These are phyloP conservation scores for Torulaspora franciscae DNA, from an alignment of 805 yeast species.

Conservation along the genomic window DNA sequence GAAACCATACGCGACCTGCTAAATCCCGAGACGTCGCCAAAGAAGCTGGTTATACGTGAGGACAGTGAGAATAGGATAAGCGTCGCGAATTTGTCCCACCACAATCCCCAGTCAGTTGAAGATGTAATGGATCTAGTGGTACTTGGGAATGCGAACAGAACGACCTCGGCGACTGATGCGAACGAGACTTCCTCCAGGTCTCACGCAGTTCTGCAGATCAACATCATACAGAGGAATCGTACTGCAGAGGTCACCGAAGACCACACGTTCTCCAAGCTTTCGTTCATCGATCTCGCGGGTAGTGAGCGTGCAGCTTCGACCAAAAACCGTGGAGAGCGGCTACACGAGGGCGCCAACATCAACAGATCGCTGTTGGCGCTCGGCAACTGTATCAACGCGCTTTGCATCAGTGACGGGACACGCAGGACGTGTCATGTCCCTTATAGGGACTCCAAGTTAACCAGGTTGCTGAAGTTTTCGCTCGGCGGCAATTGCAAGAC, in stretches of 20 bases:
- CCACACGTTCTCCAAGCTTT: constrained; percentile 72
- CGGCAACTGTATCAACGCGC: constrained; percentile 90
- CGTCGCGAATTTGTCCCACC: constrained; percentile 66
- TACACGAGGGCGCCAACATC: constrained; percentile 90
- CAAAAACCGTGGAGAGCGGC: constrained; percentile 70
- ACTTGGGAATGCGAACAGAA: constrained; percentile 67
- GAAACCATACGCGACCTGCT: constrained; percentile 81
- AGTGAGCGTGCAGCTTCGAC: constrained; percentile 93
- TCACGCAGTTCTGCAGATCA: constrained; percentile 86
- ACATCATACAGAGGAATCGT: constrained; percentile 51
- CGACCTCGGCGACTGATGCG: constrained; percentile 85
- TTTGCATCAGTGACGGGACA: constrained; percentile 63
- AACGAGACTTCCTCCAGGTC: constrained; percentile 88
- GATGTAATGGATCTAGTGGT: constrained; percentile 77
- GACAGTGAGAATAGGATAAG: constrained; percentile 56
- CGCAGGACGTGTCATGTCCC: constrained; percentile 68
- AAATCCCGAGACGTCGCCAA: constrained; percentile 46
- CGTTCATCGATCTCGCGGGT: constrained; percentile 90
- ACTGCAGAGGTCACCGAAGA: constrained; percentile 61
- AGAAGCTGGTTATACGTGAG: constrained; percentile 61
- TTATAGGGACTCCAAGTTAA: constrained; percentile 83
- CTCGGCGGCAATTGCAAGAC: constrained; percentile 93
- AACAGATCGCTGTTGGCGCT: constrained; percentile 82
- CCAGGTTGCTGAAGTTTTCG: constrained; percentile 80
- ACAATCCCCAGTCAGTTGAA: constrained; percentile 55